A percentile compares a stretch with the other conserved stretches of the same genome.
Conservation (phyloP, 1,284 basidiomycete genomes). For the Microbotryomycetes sp. region DNA sequence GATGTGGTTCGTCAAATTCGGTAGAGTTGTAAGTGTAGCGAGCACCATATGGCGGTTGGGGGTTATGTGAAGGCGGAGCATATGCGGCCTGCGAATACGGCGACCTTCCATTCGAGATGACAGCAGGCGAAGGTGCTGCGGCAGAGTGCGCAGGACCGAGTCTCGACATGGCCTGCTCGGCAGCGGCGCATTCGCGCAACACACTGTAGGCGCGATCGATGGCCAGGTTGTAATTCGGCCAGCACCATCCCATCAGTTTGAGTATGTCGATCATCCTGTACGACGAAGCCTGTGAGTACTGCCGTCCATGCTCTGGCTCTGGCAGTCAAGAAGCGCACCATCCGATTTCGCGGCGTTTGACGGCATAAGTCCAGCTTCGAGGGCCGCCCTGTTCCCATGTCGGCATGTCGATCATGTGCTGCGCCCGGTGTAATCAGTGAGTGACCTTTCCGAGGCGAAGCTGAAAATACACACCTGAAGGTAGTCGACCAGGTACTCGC, state of each 20-base stretch:
- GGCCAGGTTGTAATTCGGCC: conserved; percentile 7
- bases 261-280: conserved; percentile 14
- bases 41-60: not conserved
- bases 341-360: conserved; percentile 15
- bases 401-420: conserved; percentile 11
- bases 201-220: not conserved
- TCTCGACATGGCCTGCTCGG: not conserved
- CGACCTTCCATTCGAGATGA: not conserved
- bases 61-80: not conserved
- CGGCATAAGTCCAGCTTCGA: conserved; percentile 5
- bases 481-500: not conserved
- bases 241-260: conserved; percentile 21
- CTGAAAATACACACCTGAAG: not conserved
- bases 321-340: conserved; percentile 3
- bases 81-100: not conserved
- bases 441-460: no score
- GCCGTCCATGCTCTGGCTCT: not conserved
- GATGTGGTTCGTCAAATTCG: not conserved
- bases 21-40: not conserved
- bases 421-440: no score
- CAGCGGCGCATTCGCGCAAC: not conserved
- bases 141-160: not conserved
- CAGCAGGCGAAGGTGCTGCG: not conserved
- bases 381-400: conserved; percentile 21
- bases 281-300: no score